Evolutionary conservation across 805 yeast genomes (phyloP).

Genomic region (Tanozyma kutaoensis): DNA sequence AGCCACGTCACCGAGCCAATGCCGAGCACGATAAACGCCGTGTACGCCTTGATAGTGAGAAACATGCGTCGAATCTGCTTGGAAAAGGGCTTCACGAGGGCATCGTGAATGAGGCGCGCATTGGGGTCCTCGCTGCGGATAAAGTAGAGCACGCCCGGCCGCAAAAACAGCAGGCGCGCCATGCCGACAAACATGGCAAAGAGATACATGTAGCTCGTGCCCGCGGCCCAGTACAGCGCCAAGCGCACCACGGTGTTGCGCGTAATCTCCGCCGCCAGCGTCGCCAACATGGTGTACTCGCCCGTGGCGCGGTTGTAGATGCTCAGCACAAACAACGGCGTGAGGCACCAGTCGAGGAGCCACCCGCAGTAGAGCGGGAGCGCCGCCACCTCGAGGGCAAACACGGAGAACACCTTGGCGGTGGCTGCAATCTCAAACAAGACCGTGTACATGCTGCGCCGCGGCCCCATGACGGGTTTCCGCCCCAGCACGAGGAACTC

Average conservation of each 20-base stretch:
- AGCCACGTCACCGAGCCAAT: conserved; percentile 55
- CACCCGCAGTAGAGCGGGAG: conserved; percentile 85
- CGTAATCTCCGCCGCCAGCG: no score
- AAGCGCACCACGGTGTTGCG: no score
- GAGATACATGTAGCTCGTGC: conserved; percentile 77
- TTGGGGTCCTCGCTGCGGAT: conserved; percentile 90
- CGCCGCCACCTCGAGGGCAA: conserved; percentile 65
- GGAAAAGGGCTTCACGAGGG: conserved; percentile 61
- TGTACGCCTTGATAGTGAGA: conserved; percentile 63
- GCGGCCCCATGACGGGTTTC: conserved; percentile 35
- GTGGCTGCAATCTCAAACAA: conserved; percentile 48
- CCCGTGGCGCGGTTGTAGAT: no score
- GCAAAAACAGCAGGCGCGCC: conserved; percentile 56
- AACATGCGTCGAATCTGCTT: conserved; percentile 63
- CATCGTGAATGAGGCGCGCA: conserved; percentile 75
- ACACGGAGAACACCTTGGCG: conserved; percentile 60
- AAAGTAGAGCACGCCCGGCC: conserved; percentile 86
- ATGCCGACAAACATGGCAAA: conserved; percentile 81
- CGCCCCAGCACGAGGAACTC: conserved; percentile 12
- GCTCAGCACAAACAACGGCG: conserved; percentile 46
- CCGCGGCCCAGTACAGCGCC: conserved; percentile 40
- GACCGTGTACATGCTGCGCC: conserved; percentile 37
- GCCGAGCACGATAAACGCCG: conserved; percentile 59
- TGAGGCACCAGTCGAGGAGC: conserved; percentile 53
- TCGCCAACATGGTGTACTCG: no score